Evolutionary conservation across 257 asterid genomes (phyloP).

Genomic region (Voacanga thouarsii): DNA sequence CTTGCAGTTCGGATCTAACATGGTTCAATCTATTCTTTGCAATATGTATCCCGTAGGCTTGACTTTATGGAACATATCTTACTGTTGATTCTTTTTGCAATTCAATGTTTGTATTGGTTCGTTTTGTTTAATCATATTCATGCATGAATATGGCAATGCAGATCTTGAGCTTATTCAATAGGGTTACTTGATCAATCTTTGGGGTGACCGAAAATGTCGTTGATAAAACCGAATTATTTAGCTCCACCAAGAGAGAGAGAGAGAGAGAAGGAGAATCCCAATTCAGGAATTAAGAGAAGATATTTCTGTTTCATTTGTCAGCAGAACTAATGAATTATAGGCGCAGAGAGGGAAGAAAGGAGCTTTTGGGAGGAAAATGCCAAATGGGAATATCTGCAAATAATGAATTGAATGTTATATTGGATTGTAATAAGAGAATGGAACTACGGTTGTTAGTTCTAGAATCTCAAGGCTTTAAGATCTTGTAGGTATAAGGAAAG

Average conservation of each 20-base stretch:
- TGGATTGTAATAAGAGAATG: not conserved
- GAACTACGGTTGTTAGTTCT: not conserved
- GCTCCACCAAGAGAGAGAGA: not conserved
- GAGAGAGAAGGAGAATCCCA: not conserved
- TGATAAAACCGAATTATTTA: not conserved
- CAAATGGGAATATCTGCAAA: not conserved
- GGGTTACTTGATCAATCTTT: not conserved
- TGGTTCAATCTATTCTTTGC: not conserved
- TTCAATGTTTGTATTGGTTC: not conserved
- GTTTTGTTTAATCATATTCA: not conserved
- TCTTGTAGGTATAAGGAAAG: constrained; percentile 85
- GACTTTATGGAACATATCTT: not conserved
- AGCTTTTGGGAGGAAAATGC: not conserved
- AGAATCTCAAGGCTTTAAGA: constrained; percentile 21
- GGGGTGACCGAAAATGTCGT: not conserved
- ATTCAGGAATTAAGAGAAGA: too few relatives aligned
- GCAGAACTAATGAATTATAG: not conserved
- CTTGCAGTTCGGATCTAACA: constrained; percentile 17
- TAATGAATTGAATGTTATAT: not conserved
- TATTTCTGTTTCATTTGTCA: not conserved
- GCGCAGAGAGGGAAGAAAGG: not conserved
- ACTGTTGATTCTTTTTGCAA: not conserved
- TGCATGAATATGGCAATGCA: not conserved
- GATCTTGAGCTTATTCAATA: not conserved
- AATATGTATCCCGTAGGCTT: not conserved